Base-by-base conservation (phyloP, 2,329 filamentous ascomycete species). In the Aureobasidium mangrovei region DNA sequence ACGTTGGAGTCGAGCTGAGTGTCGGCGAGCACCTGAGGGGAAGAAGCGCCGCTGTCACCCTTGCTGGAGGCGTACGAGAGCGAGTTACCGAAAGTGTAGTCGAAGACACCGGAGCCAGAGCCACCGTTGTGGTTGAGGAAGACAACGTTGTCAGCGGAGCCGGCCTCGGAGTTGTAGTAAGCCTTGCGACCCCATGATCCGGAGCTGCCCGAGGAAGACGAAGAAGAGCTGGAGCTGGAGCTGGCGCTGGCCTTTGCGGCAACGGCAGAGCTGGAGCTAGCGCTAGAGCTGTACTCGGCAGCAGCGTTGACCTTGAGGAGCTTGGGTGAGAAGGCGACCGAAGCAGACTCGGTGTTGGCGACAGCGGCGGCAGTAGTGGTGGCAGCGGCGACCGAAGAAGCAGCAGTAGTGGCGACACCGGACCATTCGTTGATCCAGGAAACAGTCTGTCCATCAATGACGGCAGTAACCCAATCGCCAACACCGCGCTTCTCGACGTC, bases 111-210 rank as follows among this genome's bases (percentile, higher is more conserved):
- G 31, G 78, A 82, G 39, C 75, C 74, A 35, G 72, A 64, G 38
- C 77, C 79, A 56, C 81, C 80, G 56, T 74, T 64, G 62, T 82
- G 77, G 60, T 81, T 81, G 35, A 83, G 67, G 68, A 83, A 84
- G 31, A 75, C 74, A 27, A 84, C 63, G 10, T 79, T 79, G 26
- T 79, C 72, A 24, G 74, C 69, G 54, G 68, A 70, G 38, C 70
- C 67, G 7, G 61, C 59, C 8, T 61, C 59, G 40, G 68, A 56
- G 57, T 67, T 62, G 61, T 69, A 69, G 61, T 69, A 70, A 10
- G 61, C 67, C 47, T 64, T 58, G 49, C 66, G 67, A 44, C 56
- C 59, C 68, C 68, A 70, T 56, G 58, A 47, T 41, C 57, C 61
- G 29, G 60, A 62, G 55, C 49, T 55, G 40, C 59, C 61, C 26